Base-by-base conservation (phyloP, 2,329 filamentous ascomycete species). In the Diaporthe sp. region DNA sequence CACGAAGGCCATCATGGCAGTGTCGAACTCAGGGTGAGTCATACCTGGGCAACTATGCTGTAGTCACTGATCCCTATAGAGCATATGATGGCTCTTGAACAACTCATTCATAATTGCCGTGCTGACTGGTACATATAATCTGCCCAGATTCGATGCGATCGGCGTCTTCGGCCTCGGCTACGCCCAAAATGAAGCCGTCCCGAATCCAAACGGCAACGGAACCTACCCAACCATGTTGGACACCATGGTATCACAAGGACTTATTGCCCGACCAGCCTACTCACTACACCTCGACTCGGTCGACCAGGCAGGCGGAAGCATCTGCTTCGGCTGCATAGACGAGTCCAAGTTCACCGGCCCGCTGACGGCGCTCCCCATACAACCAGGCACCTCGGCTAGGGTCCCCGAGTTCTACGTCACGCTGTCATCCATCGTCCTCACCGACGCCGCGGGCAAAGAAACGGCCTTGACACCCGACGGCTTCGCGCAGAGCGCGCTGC, bases 271-370 rank as follows among this genome's bases (percentile, higher is more conserved):
- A 15, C 60, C 39, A 20, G 60, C 60, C 2, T 65, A 65, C 39
- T 65, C 60, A 9, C 60, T 65, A 28, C 60, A 65, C 25, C 60
- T 65, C 8, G 60, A 65, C 17, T 65, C 60, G 8, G 60, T 65
- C 22, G 60, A 65, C 15, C 60, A 65, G 8, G 39, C 37, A 17
- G 60, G 60, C 25, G 68, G 73, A 12, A 72, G 51, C 13, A 60
- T 75, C 37, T 39, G 61, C 28, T 75, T 75, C 13, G 67, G 73
- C 8, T 70, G 55, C 58, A 58, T 75, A 6, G 67, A 75, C 37
- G 47, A 61, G 31, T 57, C 67, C 49, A 75, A 67, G 22, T 72
- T 65, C 44, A 60, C 44, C 58, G 57, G 58, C 28, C 47, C 55
- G 1, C 9, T 75, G 13, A 75, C 58, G 10, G 42, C 63, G 15